Evolutionary conservation across 73 alveolate species (phyloP).

Genomic region (Paramecium primaurelia): DNA sequence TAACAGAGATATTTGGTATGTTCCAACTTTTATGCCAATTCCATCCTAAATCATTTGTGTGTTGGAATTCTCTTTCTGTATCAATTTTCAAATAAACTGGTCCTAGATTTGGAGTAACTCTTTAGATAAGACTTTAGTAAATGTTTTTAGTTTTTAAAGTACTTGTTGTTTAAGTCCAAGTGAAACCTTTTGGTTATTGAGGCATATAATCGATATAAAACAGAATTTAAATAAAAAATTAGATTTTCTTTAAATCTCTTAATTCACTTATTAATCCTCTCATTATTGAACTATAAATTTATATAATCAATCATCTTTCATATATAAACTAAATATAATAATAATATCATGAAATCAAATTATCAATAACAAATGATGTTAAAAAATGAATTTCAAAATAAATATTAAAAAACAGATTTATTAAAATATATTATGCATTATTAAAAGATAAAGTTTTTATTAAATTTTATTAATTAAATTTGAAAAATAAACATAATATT

Average conservation of each 20-base stretch:
- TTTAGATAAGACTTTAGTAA: too few relatives aligned
- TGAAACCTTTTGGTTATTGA: background rate
- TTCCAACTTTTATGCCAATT: slow-evolving; percentile 78
- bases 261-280: background rate
- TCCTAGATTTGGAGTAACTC: background rate
- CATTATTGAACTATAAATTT: background rate
- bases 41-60: slow-evolving; percentile 64
- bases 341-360: too few relatives aligned
- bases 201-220: background rate
- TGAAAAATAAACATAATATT: too few relatives aligned
- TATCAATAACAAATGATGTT: too few relatives aligned
- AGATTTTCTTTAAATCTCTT: background rate
- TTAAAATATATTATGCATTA: too few relatives aligned
- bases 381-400: too few relatives aligned
- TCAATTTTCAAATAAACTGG: slow-evolving; percentile 25
- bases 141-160: background rate
- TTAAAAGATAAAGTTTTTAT: too few relatives aligned
- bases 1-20: slow-evolving; percentile 52
- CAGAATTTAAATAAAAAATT: background rate
- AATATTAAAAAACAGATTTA: too few relatives aligned
- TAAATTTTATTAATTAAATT: too few relatives aligned
- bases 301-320: too few relatives aligned
- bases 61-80: slow-evolving; percentile 64
- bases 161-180: background rate
- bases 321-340: too few relatives aligned